Evolutionary conservation across 1,284 basidiomycete species (phyloP), one percentile per base, ranked within the genome.

Genomic region (Sanghuangporus weigelae): DNA sequence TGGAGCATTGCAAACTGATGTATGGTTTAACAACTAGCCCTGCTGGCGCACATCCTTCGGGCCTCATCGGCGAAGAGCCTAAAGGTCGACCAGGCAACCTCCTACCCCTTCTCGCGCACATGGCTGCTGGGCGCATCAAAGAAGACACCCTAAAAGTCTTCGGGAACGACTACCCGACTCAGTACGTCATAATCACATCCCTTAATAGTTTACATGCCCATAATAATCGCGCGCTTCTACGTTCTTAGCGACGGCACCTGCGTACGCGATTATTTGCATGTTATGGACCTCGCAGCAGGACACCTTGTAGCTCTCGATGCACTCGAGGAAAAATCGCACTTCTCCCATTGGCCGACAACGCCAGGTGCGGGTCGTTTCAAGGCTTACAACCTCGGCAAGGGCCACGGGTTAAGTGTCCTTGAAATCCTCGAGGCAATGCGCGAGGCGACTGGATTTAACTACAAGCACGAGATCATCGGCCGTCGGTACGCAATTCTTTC

Each of bases 121-220:
- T 99, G 85, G 96, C 97, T 2, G 81, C 95, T 60, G 97, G 97
- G 49, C 89, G 95, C 67, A 86, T 96, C 71, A 86, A 90, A 68
- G 87, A 92, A 65, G 78, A 85, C 8, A 87, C 84, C 7, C 80
- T 99, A 63, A 92, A 95, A 74, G 93, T 99, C 12, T 99, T 98
- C 73, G 97, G 97, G 57, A 94, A 97, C 74, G 95, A 99, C 77
- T 99, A 98, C 76, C 95, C 96, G 35, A 99, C 96, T 1, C 87
- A 85, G 91, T 93, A 69, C 71, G 89, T 75, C 44, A 11, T 10
- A 46, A 21, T n/a, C 16, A n/a, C n/a, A 2, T 46, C 44, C 16
- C 44, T 46, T n/a, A 46, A 3, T 46, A n/a, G 4, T n/a, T 0
- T n/a, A 35, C 10, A 38, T 36, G 2, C 39, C 44, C 23, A 76